Evolutionary conservation across 1,139 yeast genomes (phyloP).

Genomic region (Magnusiomyces suaveolens): DNA sequence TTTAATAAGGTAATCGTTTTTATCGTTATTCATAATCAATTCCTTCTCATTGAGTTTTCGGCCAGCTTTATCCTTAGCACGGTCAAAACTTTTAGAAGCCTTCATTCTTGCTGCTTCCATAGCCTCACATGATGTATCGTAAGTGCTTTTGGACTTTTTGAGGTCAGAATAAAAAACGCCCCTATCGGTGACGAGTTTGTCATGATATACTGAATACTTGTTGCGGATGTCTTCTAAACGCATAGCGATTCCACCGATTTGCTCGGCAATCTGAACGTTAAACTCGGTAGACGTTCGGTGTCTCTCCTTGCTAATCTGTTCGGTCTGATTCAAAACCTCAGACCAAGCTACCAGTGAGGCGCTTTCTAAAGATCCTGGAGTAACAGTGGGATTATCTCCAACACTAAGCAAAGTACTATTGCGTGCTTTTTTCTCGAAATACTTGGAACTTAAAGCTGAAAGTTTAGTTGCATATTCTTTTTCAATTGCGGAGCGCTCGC

Average conservation of each 20-base stretch:
- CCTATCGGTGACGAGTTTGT: slow-evolving; percentile 49
- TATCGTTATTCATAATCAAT: slow-evolving; percentile 73
- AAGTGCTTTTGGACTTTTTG: slow-evolving; percentile 58
- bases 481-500: slow-evolving; percentile 73
- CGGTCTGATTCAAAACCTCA: slow-evolving; percentile 78
- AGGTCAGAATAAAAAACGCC: slow-evolving; percentile 56
- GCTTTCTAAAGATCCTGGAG: slow-evolving; percentile 91
- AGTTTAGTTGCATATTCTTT: slow-evolving; percentile 69
- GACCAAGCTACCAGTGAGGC: slow-evolving; percentile 95
- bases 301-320: slow-evolving; percentile 64
- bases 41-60: slow-evolving; percentile 54
- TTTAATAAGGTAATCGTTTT: slow-evolving; percentile 71
- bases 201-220: slow-evolving; percentile 51
- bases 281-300: slow-evolving; percentile 53
- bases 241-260: slow-evolving; percentile 44
- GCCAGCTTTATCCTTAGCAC: slow-evolving; percentile 48
- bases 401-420: slow-evolving; percentile 63
- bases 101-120: slow-evolving; percentile 78
- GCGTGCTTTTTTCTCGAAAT: slow-evolving; percentile 68
- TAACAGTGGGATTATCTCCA: slow-evolving; percentile 81
- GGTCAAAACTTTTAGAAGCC: slow-evolving; percentile 42
- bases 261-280: slow-evolving; percentile 51
- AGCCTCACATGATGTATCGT: slow-evolving; percentile 68
- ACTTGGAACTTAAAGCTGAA: slow-evolving; percentile 54
- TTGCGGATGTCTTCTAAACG: slow-evolving; percentile 48